These are phyloP conservation scores for Olyra latifolia DNA, from an alignment of 176 grass and related monocot species.

Conservation along the genomic window DNA sequence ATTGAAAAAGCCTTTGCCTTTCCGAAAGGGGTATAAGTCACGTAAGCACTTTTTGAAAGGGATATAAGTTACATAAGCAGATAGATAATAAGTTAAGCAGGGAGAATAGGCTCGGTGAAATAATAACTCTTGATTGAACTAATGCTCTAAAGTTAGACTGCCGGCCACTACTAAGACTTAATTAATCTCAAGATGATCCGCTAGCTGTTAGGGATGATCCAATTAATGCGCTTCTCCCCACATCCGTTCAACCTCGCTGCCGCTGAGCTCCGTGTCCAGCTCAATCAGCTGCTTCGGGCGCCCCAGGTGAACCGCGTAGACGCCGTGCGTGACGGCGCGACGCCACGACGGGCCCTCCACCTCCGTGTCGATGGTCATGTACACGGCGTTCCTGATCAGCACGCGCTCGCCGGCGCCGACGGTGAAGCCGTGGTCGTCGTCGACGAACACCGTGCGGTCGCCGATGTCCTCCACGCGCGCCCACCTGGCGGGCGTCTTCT, in stretches of 20 bases:
- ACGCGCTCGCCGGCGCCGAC: neutral
- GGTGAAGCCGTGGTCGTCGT: slow-evolving; percentile 33
- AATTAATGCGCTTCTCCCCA: slow-evolving; percentile 25
- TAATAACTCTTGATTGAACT: too few species aligned
- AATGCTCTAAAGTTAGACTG: too few species aligned
- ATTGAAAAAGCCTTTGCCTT: too few species aligned
- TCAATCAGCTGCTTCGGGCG: neutral
- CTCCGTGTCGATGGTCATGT: neutral
- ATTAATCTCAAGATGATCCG: neutral
- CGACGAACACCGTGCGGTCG: slow-evolving; percentile 19
- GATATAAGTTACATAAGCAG: too few species aligned
- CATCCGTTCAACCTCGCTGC: slow-evolving; percentile 5
- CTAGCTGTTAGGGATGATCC: neutral
- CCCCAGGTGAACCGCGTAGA: neutral
- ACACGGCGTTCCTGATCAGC: slow-evolving; percentile 12
- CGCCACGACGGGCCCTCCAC: too few species aligned
- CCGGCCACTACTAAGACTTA: too few species aligned
- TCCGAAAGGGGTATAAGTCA: too few species aligned
- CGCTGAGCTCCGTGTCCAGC: neutral
- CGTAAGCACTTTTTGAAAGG: too few species aligned
- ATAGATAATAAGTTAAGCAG: too few species aligned
- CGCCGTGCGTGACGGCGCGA: neutral
- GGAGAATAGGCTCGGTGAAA: too few species aligned
- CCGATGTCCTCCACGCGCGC: slow-evolving; percentile 7
- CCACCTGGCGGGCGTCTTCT: neutral